phyloP scores from a whole-genome alignment of 208 protist genomes.

The Trypanosoma platydactyli region DNA sequence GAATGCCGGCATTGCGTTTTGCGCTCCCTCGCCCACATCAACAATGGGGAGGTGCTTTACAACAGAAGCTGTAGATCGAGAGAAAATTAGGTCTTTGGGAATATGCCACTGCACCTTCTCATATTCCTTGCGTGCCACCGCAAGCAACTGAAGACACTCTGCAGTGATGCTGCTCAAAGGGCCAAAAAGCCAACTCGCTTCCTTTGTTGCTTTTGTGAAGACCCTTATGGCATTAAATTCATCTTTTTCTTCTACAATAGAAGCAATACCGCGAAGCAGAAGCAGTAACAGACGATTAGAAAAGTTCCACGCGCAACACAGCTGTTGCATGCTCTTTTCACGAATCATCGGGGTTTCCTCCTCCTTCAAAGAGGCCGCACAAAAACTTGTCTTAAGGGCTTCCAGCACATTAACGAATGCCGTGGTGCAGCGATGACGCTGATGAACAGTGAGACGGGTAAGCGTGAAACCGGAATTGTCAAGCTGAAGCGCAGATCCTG shows the following conservation, averaged over 20 bases:
- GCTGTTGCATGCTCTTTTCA: background rate
- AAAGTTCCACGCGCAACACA: constrained; percentile 12
- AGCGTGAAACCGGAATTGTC: constrained; percentile 8
- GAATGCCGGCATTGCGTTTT: constrained; percentile 12
- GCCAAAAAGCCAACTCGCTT: constrained; percentile 32
- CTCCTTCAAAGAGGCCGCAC: background rate
- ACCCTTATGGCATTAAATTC: constrained; percentile 36
- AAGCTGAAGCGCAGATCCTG: constrained; percentile 12
- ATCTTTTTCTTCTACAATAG: constrained; percentile 46
- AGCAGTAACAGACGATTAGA: constrained; percentile 40
- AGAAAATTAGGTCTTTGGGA: background rate
- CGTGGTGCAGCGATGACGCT: constrained; percentile 35
- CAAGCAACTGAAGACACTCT: constrained; percentile 32
- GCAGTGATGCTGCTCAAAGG: constrained; percentile 37
- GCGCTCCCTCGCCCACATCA: background rate
- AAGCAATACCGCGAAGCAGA: constrained; percentile 38
- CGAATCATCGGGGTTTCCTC: background rate
- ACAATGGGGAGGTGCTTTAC: background rate
- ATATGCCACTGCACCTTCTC: constrained; percentile 17
- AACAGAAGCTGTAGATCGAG: background rate
- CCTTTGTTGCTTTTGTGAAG: constrained; percentile 37
- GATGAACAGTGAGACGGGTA: constrained; percentile 23
- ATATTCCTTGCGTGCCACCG: constrained; percentile 22
- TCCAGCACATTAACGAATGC: constrained; percentile 24
- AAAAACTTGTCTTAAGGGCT: constrained; percentile 23